Evolutionary conservation across 179 eudicot genomes (phyloP).

Genomic region (Sideroxylon spinosum): DNA sequence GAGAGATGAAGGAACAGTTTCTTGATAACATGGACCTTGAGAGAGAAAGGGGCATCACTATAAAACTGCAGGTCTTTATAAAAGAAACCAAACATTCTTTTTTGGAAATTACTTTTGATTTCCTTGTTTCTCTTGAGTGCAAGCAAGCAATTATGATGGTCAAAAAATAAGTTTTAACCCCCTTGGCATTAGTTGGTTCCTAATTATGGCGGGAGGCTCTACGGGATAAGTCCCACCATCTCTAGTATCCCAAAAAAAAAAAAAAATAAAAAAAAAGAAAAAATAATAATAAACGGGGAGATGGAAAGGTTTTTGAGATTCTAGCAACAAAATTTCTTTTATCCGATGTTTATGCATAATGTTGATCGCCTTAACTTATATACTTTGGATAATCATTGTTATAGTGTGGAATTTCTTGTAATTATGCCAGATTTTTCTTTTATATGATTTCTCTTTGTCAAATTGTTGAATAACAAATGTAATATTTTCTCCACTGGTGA

Average conservation of each 20-base stretch:
- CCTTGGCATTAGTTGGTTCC: too few relatives aligned
- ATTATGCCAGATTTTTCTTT: background rate
- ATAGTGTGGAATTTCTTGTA: background rate
- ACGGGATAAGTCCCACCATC: too few relatives aligned
- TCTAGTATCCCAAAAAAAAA: too few relatives aligned
- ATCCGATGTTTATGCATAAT: background rate
- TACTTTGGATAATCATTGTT: background rate
- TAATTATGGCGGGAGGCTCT: too few relatives aligned
- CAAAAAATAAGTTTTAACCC: too few relatives aligned
- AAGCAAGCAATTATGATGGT: background rate
- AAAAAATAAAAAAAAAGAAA: too few relatives aligned
- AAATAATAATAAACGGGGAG: background rate
- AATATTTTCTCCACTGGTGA: background rate
- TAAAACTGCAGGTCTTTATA: conserved; percentile 72
- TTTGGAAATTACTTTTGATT: background rate
- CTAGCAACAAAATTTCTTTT: background rate
- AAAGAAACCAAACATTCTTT: background rate
- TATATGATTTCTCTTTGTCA: background rate
- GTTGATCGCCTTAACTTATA: background rate
- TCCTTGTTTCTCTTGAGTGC: background rate
- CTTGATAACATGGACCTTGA: conserved; percentile 99
- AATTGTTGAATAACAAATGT: background rate
- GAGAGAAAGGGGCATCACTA: conserved; percentile 98
- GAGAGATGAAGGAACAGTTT: conserved; percentile 98
- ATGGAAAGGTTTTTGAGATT: background rate